Evolutionary conservation across 2,329 filamentous ascomycete species (phyloP), one percentile per base, ranked within the genome.

Genomic region (Colletotrichum abscissum): DNA sequence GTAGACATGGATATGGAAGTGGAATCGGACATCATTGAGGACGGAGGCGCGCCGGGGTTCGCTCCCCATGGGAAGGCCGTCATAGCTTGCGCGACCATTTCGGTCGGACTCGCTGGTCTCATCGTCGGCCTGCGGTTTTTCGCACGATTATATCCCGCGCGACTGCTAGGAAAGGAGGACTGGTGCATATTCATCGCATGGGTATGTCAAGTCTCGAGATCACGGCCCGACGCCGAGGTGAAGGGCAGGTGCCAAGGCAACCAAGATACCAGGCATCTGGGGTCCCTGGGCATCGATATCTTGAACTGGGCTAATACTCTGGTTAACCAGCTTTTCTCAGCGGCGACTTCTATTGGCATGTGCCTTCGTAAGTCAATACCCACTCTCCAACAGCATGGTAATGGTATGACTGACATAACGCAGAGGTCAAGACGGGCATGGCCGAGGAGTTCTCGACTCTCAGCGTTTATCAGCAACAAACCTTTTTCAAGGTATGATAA

Each of bases 51-150:
- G 42, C 55, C 62, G n/a, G 68, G 62, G 4, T 9, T 70, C 12
- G 52, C 68, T 7, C 62, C 68, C 14, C 54, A 56, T 5, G 68
- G 62, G 7, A 42, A 70, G 54, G 63, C 57, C 19, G 63, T 74
- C 42, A 74, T 74, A 6, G 69, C 59, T 1, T 72, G 63, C n/a
- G 33, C 69, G 38, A 46, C 64, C 3, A 52, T 62, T 14, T 16
- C 56, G 22, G 46, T 60, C 0, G 68, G 22, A 7, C n/a, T 74
- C 4, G 57, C 72, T 16, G 72, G 68, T 1, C 26, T 74, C 4
- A 46, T 72, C 3, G 63, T 74, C 33, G 69, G 63, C 9, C 26
- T 74, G 58, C 42, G 72, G 1, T 74, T 74, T 33, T 74, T 67
- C 33, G 65, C 69, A 9, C 68, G 72, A 5, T 42, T 70, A 2